phyloP scores from a whole-genome alignment of 2,329 filamentous ascomycete genomes.

The Trichoderma gracile region DNA sequence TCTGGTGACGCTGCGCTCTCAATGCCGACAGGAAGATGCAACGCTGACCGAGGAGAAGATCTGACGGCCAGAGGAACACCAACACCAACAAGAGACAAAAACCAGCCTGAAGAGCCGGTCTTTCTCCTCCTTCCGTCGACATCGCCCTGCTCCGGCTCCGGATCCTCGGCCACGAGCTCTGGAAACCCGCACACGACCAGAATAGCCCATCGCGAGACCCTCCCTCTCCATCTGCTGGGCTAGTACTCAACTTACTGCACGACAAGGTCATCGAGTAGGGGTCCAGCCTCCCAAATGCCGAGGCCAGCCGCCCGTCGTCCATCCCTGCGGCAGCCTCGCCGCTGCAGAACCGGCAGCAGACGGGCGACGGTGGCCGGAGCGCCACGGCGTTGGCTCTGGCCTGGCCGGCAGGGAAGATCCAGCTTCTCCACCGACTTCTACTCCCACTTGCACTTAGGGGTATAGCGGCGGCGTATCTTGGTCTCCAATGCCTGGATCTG shows the following conservation, averaged over 20 bases:
- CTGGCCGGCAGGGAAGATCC: neutral
- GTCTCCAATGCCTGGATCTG: constrained; percentile 13
- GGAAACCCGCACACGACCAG: neutral
- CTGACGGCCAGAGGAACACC: too few species aligned
- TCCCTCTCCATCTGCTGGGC: neutral
- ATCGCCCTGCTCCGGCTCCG: too few species aligned
- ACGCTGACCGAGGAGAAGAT: too few species aligned
- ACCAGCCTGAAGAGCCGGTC: too few species aligned
- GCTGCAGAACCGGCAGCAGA: too few species aligned
- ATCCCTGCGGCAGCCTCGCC: constrained; percentile 2
- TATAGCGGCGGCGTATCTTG: constrained; percentile 43
- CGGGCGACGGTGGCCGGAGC: neutral
- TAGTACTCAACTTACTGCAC: neutral
- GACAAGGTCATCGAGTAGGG: neutral
- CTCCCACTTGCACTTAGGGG: constrained; percentile 59
- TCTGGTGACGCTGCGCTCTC: neutral
- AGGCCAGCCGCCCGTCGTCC: constrained; percentile 23
- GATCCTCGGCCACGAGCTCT: neutral
- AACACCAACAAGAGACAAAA: too few species aligned
- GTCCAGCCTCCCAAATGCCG: constrained; percentile 21
- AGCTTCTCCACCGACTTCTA: constrained; percentile 32
- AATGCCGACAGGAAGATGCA: too few species aligned
- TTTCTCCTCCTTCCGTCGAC: too few species aligned
- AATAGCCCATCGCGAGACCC: constrained; percentile 13
- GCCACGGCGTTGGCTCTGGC: constrained; percentile 4